Percentiles rank a stretch among this genome's conserved stretches.
Conservation (phyloP, 345 rosid species). For the Eucalyptus melliodora region DNA sequence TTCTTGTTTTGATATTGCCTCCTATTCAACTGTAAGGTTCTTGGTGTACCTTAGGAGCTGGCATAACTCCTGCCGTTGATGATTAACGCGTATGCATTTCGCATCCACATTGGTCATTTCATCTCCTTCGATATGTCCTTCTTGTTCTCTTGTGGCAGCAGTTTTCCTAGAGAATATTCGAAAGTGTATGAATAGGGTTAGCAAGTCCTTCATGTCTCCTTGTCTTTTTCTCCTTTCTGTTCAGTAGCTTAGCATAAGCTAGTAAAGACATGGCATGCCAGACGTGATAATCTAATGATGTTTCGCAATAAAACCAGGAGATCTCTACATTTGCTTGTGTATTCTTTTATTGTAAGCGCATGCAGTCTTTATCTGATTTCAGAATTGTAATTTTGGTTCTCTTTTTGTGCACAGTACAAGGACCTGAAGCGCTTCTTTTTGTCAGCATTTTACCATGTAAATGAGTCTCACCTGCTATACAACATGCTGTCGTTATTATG, state of each 20-base stretch:
- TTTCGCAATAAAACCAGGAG: not conserved
- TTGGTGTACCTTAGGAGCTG: not conserved
- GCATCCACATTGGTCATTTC: not conserved
- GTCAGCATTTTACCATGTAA: slow-evolving; percentile 77
- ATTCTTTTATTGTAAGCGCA: not conserved
- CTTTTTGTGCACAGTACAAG: slow-evolving; percentile 38
- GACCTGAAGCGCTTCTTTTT: slow-evolving; percentile 71
- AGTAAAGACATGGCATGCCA: not conserved
- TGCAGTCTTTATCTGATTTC: not conserved
- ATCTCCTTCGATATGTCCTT: not conserved
- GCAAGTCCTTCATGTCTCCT: not conserved
- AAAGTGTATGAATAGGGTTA: not conserved
- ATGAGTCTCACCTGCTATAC: slow-evolving; percentile 77
- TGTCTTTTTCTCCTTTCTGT: not conserved
- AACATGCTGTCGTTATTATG: slow-evolving; percentile 92
- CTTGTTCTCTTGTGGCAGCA: not conserved
- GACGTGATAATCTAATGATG: not conserved
- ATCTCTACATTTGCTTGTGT: not conserved
- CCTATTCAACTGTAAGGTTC: not conserved
- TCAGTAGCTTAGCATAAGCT: not conserved
- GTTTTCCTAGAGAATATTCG: not conserved
- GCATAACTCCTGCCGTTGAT: not conserved
- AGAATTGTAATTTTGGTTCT: not conserved
- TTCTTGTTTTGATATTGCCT: not conserved
- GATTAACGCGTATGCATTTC: not conserved